A percentile compares a stretch with the other conserved stretches of the same genome.
Evolutionary conservation across 129 eudicot species (phyloP).

Genomic region (Cynara cardunculus): DNA sequence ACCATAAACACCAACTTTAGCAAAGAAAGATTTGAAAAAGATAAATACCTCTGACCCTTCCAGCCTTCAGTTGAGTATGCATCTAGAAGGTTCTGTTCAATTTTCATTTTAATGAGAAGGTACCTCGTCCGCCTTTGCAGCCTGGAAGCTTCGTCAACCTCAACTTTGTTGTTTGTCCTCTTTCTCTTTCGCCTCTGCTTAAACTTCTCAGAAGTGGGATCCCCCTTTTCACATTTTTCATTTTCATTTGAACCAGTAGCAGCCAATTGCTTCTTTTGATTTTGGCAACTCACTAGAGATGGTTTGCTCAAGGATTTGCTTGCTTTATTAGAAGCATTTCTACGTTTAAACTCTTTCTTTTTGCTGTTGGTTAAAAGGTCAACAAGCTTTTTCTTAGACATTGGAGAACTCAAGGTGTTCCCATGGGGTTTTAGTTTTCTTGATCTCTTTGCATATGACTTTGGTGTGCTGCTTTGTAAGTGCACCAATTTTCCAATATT

Average conservation of each 20-base stretch:
- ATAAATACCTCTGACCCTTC: conserved; percentile 95
- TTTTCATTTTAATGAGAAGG: conserved; percentile 72
- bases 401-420: conserved; percentile 19
- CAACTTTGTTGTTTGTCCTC: conserved; percentile 39
- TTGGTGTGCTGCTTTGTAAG: conserved; percentile 30
- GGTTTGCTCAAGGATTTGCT: conserved; percentile 32
- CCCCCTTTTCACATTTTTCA: conserved; percentile 25
- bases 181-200: conserved; percentile 51
- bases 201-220: conserved; percentile 25
- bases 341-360: conserved; percentile 27
- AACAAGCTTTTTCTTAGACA: conserved; percentile 32
- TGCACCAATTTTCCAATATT: conserved; percentile 25
- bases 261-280: conserved; percentile 5
- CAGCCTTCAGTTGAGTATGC: conserved; percentile 97
- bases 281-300: conserved; percentile 27
- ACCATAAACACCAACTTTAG: conserved; percentile 5
- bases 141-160: conserved; percentile 73
- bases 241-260: conserved; percentile 15
- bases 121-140: conserved; percentile 81
- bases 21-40: conserved; percentile 1
- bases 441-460: conserved; percentile 27
- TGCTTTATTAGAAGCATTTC: conserved; percentile 35
- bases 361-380: conserved; percentile 26
- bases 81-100: conserved; percentile 92
- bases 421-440: conserved; percentile 36